A percentile compares a stretch with the other conserved stretches of the same genome.
phyloP scores from a whole-genome alignment of 2,329 filamentous ascomycete genomes.

The Simplicillium aogashimaense region DNA sequence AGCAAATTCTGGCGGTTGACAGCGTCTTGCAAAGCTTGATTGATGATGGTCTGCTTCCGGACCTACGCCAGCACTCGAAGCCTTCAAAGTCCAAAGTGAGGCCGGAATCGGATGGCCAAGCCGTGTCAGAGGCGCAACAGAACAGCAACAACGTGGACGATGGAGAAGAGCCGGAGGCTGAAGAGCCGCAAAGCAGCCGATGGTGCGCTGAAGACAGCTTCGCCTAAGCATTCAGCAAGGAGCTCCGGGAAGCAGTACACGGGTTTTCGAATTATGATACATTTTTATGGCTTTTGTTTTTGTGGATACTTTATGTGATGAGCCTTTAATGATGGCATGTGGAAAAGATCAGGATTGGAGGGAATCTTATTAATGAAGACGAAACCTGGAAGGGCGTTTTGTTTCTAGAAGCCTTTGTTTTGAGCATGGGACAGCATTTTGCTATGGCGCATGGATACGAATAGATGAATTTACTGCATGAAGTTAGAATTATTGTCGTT shows the following conservation, averaged over 20 bases:
- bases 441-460: no score
- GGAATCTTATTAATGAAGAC: neutral
- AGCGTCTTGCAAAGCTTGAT: constrained; percentile 43
- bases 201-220: constrained; percentile 29
- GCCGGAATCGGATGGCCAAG: no score
- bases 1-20: constrained; percentile 39
- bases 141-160: constrained; percentile 1
- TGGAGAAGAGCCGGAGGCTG: constrained; percentile 3
- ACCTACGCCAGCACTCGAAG: neutral
- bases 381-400: neutral
- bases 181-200: constrained; percentile 12
- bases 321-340: neutral
- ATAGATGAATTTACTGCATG: no score
- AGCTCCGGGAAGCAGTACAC: neutral
- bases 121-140: no score
- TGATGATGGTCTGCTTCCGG: constrained; percentile 36
- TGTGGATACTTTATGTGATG: neutral
- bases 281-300: constrained; percentile 1
- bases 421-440: no score
- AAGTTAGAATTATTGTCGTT: no score
- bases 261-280: neutral
- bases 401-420: no score
- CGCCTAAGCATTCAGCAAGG: constrained; percentile 14
- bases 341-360: no score
- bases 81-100: no score